Percentiles rank a stretch among this genome's conserved stretches.
Conservation (phyloP, 1,284 basidiomycete species). For the Retiboletus flavoniger region DNA sequence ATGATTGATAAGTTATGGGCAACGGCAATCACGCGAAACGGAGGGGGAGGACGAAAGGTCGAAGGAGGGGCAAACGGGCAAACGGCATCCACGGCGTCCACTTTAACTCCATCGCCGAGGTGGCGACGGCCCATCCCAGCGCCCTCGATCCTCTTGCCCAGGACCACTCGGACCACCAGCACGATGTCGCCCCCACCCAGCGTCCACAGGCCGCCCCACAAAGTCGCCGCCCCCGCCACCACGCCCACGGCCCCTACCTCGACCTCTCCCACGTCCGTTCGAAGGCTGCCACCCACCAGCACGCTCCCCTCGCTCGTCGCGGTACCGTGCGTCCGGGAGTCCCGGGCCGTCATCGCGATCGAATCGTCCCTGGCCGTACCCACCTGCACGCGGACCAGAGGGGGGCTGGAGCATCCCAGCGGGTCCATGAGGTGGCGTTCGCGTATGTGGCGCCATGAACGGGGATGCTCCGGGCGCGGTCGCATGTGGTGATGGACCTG, state of each 20-base stretch:
- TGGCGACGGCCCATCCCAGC: constrained; percentile 33
- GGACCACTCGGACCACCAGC: constrained; percentile 13
- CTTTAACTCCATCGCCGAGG: constrained; percentile 30
- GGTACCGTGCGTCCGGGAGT: constrained; percentile 25
- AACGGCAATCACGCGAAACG: not conserved
- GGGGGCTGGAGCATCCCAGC: constrained; percentile 23
- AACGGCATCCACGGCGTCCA: not conserved
- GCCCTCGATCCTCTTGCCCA: constrained; percentile 24
- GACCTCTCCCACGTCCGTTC: constrained; percentile 35
- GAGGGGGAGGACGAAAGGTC: too few relatives aligned
- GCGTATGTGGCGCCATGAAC: constrained; percentile 20
- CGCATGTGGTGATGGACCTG: constrained; percentile 9
- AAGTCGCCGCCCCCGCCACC: constrained; percentile 39
- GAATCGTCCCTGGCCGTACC: constrained; percentile 24
- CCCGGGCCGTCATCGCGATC: constrained; percentile 27
- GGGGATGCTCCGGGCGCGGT: constrained; percentile 7
- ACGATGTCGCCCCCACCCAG: constrained; percentile 53
- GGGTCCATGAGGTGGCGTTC: constrained; percentile 17
- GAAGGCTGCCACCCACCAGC: constrained; percentile 20
- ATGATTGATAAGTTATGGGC: constrained; percentile 28
- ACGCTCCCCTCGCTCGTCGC: constrained; percentile 30
- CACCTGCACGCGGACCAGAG: constrained; percentile 22
- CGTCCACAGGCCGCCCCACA: constrained; percentile 47
- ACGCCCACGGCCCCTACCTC: constrained; percentile 37
- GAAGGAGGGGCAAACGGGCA: not conserved